Percentiles rank a stretch among this genome's conserved stretches.
phyloP scores from a whole-genome alignment of 257 asterid species.

The Parsonsia alboflavescens region DNA sequence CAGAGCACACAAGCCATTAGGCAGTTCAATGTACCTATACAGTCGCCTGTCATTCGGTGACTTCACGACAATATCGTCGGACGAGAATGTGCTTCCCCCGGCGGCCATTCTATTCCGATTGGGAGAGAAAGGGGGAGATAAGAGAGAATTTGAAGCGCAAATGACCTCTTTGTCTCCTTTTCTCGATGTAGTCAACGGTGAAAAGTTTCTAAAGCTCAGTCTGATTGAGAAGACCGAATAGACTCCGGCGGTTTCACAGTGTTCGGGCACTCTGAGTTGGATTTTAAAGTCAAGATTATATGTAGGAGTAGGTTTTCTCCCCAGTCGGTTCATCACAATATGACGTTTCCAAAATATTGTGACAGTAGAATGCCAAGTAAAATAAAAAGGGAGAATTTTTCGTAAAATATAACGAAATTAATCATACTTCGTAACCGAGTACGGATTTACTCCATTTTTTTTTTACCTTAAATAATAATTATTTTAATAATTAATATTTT shows the following conservation, averaged over 20 bases:
- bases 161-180: neutral
- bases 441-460: no score
- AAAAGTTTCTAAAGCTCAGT: neutral
- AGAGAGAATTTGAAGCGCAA: neutral
- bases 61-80: constrained; percentile 69
- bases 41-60: constrained; percentile 81
- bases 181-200: neutral
- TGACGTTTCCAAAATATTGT: neutral
- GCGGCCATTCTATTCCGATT: constrained; percentile 39
- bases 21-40: constrained; percentile 75
- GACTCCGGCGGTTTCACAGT: neutral
- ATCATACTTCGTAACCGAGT: no score
- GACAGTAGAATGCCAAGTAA: no score
- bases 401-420: no score
- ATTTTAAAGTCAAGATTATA: neutral
- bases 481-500: no score
- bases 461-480: no score
- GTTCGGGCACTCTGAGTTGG: neutral
- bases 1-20: constrained; percentile 80
- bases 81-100: constrained; percentile 50
- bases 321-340: neutral
- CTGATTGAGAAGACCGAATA: neutral
- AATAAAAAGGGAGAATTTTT: no score
- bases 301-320: neutral
- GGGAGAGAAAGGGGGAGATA: neutral